Base-by-base conservation (phyloP, 345 rosid species). In the thale cress (Arabidopsis thaliana) region DNA sequence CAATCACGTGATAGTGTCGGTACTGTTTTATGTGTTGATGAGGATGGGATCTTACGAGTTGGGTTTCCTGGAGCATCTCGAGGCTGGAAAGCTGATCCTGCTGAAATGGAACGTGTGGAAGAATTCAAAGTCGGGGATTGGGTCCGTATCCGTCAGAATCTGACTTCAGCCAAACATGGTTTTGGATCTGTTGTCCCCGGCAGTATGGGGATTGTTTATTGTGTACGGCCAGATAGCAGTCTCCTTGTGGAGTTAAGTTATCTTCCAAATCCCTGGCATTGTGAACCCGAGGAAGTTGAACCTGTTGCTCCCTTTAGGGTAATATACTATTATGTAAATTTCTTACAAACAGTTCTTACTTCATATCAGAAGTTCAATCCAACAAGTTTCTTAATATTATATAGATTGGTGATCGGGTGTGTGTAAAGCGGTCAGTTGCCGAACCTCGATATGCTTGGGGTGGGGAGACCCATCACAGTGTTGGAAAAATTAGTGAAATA, bases 1-100 rank as follows among this genome's bases (percentile, higher is more conserved):
- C 98, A 90, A 51, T 92, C 96, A 65, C 90, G 85, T 58, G 96
- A 95, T 64, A 90, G 97, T 82, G 83, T 92, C 22, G 98, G 99
- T 67, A 95, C 99, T 73, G 99, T 95, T 69, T 71, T 95, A 69
- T 92, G 97, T 72, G 96, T 95, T 75, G 99, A 92, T 78, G 99
- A 95, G 69, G 99, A 95, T 82, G 99, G 99, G n/a, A 90, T 95
- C 78, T 77, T 95, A 77, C 93, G 99, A 59, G 96, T 95, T 83
- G 99, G 99, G 63, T 95, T 92, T 86, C 97, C 93, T 62, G 99
- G 99, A 85, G 99, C 99, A 77, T 95, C 99, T 68, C 83, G 97
- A 74, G 99, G 99, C 72, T 95, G 99, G 99, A 93, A 95, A 84
- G 99, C 98, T 77, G 99, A 95, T 82, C 99, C 99, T 75, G 94